These are phyloP conservation scores for Priceomyces carsonii DNA, from an alignment of 805 yeast genomes.

Conservation along the genomic window DNA sequence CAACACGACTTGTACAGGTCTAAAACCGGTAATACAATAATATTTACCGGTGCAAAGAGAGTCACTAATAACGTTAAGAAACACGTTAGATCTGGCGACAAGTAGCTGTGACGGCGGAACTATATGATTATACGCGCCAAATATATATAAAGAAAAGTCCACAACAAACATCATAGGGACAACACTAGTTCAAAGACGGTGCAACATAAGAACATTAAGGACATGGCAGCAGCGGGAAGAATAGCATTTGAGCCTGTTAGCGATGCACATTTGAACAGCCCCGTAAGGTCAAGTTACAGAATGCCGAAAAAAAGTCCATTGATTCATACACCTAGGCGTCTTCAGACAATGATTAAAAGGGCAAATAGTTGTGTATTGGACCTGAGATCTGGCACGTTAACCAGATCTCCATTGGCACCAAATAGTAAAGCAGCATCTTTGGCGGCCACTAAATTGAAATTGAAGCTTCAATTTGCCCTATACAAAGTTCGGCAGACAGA, in stretches of 20 bases:
- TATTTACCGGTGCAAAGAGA: constrained; percentile 7
- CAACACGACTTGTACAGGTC: constrained; percentile 5
- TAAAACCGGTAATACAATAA: constrained; percentile 9
- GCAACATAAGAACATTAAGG: background rate
- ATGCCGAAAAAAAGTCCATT: constrained; percentile 6
- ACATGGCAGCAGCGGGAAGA: constrained; percentile 20
- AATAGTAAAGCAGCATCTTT: constrained; percentile 34
- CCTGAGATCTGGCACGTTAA: constrained; percentile 1
- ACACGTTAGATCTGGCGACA: constrained; percentile 3
- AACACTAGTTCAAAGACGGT: background rate
- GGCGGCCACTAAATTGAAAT: constrained; percentile 45
- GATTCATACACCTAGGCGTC: constrained; percentile 5
- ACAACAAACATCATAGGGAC: too few relatives aligned
- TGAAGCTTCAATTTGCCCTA: constrained; percentile 43
- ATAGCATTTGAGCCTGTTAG: constrained; percentile 40
- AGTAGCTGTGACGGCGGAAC: too few relatives aligned
- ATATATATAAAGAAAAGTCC: too few relatives aligned
- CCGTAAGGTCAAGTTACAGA: constrained; percentile 1
- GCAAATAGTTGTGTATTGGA: constrained; percentile 5
- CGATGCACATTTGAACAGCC: constrained; percentile 27
- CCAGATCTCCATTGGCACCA: constrained; percentile 1
- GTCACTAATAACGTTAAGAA: constrained; percentile 2
- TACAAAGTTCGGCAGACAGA: constrained; percentile 33
- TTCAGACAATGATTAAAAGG: constrained; percentile 1
- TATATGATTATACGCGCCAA: too few relatives aligned